Percentiles rank a stretch among this genome's conserved stretches.
phyloP scores from a whole-genome alignment of 2,329 filamentous ascomycete species.

The Colletotrichum sp. region DNA sequence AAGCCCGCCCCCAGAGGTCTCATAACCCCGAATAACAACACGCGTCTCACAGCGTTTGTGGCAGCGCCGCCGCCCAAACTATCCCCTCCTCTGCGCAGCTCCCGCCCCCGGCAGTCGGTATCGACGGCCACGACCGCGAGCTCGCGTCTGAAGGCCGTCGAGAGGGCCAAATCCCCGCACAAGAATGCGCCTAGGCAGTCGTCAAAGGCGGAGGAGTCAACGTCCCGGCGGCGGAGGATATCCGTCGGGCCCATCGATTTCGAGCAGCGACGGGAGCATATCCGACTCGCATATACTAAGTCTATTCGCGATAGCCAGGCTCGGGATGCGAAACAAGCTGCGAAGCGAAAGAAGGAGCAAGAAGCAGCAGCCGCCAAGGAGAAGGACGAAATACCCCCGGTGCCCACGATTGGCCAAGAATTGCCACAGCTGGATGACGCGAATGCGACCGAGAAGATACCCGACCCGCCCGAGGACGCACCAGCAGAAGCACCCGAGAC shows the following conservation, averaged over 20 bases:
- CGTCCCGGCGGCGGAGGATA: constrained; percentile 54
- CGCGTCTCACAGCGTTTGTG: constrained; percentile 75
- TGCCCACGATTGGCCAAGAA: background rate
- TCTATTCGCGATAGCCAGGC: constrained; percentile 78
- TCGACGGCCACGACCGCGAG: constrained; percentile 76
- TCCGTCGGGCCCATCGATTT: constrained; percentile 82
- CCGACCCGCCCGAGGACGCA: background rate
- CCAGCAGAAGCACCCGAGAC: background rate
- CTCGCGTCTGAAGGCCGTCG: constrained; percentile 69
- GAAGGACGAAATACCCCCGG: constrained; percentile 8
- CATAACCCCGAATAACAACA: constrained; percentile 56
- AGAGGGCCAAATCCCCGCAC: constrained; percentile 56
- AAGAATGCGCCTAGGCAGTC: constrained; percentile 33
- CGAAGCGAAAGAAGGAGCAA: constrained; percentile 57
- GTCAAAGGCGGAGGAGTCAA: constrained; percentile 40
- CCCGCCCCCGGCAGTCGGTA: constrained; percentile 79
- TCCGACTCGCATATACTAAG: constrained; percentile 84
- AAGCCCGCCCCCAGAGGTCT: constrained; percentile 46
- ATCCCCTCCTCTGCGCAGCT: constrained; percentile 81
- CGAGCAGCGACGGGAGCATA: constrained; percentile 79
- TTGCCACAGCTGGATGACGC: background rate
- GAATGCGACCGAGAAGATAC: background rate
- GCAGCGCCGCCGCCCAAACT: constrained; percentile 72
- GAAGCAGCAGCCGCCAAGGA: constrained; percentile 50
- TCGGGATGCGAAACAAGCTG: constrained; percentile 57